Percentiles rank a stretch among this genome's conserved stretches.
Conservation (phyloP, 2,329 filamentous ascomycete genomes). For the Fusarium dlaminii region DNA sequence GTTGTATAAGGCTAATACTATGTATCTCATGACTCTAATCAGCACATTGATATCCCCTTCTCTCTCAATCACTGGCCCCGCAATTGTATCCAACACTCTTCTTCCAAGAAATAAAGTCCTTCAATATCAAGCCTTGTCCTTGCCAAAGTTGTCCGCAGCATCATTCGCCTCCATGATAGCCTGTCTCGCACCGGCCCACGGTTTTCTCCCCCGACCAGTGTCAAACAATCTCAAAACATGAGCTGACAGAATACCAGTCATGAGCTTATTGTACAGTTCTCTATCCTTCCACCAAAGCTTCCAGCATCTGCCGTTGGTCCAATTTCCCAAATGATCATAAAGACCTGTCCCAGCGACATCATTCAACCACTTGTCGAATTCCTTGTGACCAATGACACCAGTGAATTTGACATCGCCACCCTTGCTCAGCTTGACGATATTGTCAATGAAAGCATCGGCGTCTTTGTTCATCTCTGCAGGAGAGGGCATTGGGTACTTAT, state of each 20-base stretch:
- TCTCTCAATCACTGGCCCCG: background rate
- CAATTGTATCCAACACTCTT: background rate
- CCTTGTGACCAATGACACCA: background rate
- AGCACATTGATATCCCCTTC: fast-evolving
- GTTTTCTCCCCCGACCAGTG: background rate
- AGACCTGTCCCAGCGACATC: background rate
- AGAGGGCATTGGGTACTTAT: background rate
- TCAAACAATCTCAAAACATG: background rate
- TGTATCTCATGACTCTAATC: background rate
- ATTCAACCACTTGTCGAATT: background rate
- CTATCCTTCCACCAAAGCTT: background rate
- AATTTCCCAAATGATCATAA: background rate
- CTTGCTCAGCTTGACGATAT: background rate
- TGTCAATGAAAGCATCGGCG: background rate
- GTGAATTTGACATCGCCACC: background rate
- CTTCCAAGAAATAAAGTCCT: fast-evolving
- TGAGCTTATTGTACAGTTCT: background rate
- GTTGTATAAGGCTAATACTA: background rate
- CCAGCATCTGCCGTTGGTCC: background rate
- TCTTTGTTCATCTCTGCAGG: background rate
- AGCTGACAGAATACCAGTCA: background rate
- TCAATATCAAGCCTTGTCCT: background rate
- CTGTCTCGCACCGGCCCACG: background rate
- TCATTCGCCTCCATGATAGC: background rate
- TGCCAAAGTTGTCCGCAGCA: background rate